A percentile compares a stretch with the other conserved stretches of the same genome.
These are phyloP conservation scores for Juncus inflexus DNA, from an alignment of 176 grass and related monocot genomes.

Conservation along the genomic window DNA sequence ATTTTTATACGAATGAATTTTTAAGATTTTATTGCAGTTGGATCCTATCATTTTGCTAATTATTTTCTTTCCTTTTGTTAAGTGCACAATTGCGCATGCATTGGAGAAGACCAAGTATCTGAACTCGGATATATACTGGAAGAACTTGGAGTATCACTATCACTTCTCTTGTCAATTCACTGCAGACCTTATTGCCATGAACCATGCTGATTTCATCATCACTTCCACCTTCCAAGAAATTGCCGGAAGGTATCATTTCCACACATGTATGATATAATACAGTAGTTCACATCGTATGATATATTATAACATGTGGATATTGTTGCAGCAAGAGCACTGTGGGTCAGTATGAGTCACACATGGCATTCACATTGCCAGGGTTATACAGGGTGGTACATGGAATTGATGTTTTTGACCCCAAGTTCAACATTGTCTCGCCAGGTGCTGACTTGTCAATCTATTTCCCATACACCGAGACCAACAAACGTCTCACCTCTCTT, in stretches of 20 bases:
- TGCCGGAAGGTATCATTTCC: conserved; percentile 64
- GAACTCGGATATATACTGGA: conserved; percentile 99
- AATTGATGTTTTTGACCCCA: conserved; percentile 96
- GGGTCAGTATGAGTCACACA: conserved; percentile 96
- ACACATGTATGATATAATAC: conserved; percentile 1
- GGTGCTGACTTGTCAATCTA: conserved; percentile 96
- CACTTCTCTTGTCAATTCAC: conserved; percentile 99
- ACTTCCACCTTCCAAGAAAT: conserved; percentile 99
- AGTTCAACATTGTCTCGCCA: conserved; percentile 99
- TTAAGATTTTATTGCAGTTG: too few species aligned
- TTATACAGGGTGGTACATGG: conserved; percentile 96
- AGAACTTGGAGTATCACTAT: conserved; percentile 98
- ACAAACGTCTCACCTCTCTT: conserved; percentile 84
- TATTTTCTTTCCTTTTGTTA: conserved; percentile 22
- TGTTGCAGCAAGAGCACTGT: conserved; percentile 95
- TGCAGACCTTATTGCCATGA: conserved; percentile 94
- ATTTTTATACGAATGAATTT: too few species aligned
- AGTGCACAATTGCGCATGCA: conserved; percentile 98
- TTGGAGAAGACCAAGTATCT: conserved; percentile 99
- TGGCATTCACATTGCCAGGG: conserved; percentile 86
- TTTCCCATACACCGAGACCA: conserved; percentile 71
- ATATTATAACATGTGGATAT: not conserved
- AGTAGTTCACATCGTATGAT: not conserved
- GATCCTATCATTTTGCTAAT: too few species aligned
- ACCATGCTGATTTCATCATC: conserved; percentile 98